These are phyloP conservation scores for Fagopyrum tataricum DNA, from an alignment of 148 eudicot species.

Conservation along the genomic window DNA sequence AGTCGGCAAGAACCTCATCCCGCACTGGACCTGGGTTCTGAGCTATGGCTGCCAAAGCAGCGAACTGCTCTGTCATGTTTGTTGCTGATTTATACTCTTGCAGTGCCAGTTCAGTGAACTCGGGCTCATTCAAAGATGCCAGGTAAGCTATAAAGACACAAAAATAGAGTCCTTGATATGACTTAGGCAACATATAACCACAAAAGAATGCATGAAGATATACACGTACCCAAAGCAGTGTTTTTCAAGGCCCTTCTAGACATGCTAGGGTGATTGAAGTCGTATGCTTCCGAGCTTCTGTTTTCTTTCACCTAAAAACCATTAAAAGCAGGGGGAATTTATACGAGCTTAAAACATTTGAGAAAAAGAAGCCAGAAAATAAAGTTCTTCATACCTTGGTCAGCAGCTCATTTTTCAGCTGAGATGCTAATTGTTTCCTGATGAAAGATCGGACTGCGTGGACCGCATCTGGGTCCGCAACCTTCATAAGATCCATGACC, in stretches of 20 bases:
- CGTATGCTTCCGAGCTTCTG: slow-evolving; percentile 65
- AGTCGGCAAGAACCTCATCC: slow-evolving; percentile 80
- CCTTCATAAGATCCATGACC: slow-evolving; percentile 95
- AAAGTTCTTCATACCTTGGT: slow-evolving; percentile 35
- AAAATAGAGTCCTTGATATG: background rate
- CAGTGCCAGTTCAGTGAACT: slow-evolving; percentile 61
- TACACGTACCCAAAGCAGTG: slow-evolving; percentile 55
- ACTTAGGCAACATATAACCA: background rate
- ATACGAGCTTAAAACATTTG: background rate
- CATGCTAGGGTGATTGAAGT: slow-evolving; percentile 62
- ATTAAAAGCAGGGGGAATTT: background rate
- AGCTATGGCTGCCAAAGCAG: slow-evolving; percentile 74
- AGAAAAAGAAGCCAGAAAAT: background rate
- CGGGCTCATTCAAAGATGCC: slow-evolving; percentile 58
- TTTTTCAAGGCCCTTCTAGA: slow-evolving; percentile 92
- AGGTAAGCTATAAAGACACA: slow-evolving; percentile 57
- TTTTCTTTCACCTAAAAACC: slow-evolving; percentile 61
- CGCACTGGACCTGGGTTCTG: slow-evolving; percentile 71
- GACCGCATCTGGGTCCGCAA: slow-evolving; percentile 99
- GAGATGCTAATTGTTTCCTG: slow-evolving; percentile 77
- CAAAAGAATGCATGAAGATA: background rate
- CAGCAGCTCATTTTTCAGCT: slow-evolving; percentile 58
- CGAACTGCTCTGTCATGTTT: slow-evolving; percentile 90
- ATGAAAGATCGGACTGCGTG: slow-evolving; percentile 81
- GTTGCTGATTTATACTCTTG: slow-evolving; percentile 80